Conservation (phyloP, 1,139 yeast species). For the Taphrina communis region DNA sequence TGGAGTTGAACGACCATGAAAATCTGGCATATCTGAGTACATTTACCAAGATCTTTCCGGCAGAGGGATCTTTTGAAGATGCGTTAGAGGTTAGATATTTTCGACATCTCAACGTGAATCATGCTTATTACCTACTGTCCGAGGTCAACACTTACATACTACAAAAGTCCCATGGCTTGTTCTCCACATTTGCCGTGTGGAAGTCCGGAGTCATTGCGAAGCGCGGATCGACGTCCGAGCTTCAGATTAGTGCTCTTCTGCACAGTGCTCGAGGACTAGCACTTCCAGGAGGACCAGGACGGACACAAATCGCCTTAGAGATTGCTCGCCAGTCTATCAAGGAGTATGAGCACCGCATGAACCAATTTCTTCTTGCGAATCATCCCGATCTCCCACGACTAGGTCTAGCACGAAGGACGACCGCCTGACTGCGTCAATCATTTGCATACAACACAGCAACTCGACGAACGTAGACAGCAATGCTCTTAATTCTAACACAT, state of each 20-base stretch:
- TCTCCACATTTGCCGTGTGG: slow-evolving; percentile 9
- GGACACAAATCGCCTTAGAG: slow-evolving; percentile 23
- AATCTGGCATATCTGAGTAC: slow-evolving; percentile 16
- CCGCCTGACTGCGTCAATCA: too few species aligned
- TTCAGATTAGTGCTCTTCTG: slow-evolving; percentile 23
- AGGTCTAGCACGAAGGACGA: background rate
- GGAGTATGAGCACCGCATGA: slow-evolving; percentile 30
- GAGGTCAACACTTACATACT: slow-evolving; percentile 16
- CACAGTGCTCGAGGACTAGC: slow-evolving; percentile 30
- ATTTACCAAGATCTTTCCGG: slow-evolving; percentile 19
- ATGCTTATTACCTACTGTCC: background rate
- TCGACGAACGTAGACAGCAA: too few species aligned
- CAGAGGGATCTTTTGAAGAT: background rate
- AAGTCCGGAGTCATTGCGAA: slow-evolving; percentile 21
- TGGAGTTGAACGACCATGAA: background rate
- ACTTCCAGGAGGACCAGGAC: slow-evolving; percentile 27
- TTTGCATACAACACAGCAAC: too few species aligned
- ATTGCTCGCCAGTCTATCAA: slow-evolving; percentile 22
- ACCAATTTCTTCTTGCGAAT: slow-evolving; percentile 6
- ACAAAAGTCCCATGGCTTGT: slow-evolving; percentile 2
- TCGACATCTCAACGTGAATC: background rate
- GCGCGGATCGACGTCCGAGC: slow-evolving; percentile 22
- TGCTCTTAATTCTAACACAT: too few species aligned
- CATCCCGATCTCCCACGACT: slow-evolving; percentile 21
- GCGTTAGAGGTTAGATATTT: background rate